Conservation (phyloP, 176 grass and related monocot genomes). For the Cenchrus fungigraminus region DNA sequence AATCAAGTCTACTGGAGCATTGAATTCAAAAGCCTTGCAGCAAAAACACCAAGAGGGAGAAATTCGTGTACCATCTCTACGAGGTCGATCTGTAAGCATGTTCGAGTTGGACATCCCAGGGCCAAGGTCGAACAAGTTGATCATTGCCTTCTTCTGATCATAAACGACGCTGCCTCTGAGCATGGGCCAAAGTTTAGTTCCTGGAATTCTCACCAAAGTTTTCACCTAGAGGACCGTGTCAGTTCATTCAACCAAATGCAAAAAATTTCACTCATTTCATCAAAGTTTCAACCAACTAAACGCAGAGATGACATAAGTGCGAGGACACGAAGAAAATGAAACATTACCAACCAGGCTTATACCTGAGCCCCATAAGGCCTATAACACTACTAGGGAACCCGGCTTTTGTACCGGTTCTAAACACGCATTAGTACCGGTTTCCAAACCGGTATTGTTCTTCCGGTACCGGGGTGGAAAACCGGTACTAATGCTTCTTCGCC, state of each 20-base stretch:
- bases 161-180: neutral
- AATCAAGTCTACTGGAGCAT: slow-evolving; percentile 32
- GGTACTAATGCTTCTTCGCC: too few relatives aligned
- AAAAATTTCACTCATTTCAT: too few relatives aligned
- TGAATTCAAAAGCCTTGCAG: slow-evolving; percentile 21
- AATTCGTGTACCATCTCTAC: slow-evolving; percentile 58
- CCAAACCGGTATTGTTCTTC: too few relatives aligned
- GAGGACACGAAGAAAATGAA: slow-evolving; percentile 1
- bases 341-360: slow-evolving; percentile 34
- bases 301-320: neutral
- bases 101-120: slow-evolving; percentile 59
- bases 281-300: neutral
- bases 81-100: slow-evolving; percentile 37
- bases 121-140: slow-evolving; percentile 66
- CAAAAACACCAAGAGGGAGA: neutral
- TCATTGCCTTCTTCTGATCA: slow-evolving; percentile 49
- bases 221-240: too few relatives aligned
- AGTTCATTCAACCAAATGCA: too few relatives aligned
- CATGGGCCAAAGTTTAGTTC: slow-evolving; percentile 23
- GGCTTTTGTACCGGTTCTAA: too few relatives aligned
- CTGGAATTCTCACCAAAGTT: too few relatives aligned
- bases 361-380: slow-evolving; percentile 32
- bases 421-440: too few relatives aligned
- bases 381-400: neutral
- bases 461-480: too few relatives aligned